A percentile compares a stretch with the other conserved stretches of the same genome.
Conservation (phyloP, 768 basidiomycete species). For the Xerocomellus amylosporus region DNA sequence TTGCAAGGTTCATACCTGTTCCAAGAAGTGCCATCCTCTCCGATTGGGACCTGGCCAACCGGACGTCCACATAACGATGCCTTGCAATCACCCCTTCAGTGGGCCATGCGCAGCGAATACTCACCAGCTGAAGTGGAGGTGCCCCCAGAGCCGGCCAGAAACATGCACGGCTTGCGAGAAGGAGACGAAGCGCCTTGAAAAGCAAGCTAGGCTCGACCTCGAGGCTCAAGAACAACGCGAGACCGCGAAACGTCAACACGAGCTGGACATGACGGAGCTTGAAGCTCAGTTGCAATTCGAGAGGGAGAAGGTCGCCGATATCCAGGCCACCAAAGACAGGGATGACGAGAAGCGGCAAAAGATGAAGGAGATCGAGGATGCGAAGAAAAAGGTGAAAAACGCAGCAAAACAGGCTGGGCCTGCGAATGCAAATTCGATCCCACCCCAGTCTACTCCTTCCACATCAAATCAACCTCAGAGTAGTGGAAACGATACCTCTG, state of each 20-base stretch:
- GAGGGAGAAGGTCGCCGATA: constrained; percentile 5
- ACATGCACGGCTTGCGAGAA: constrained; percentile 49
- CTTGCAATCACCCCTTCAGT: constrained; percentile 40
- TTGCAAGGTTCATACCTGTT: constrained; percentile 54
- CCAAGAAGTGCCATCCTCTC: constrained; percentile 58
- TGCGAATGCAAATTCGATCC: not conserved
- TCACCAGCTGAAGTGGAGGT: constrained; percentile 46
- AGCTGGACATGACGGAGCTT: constrained; percentile 8
- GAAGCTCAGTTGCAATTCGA: constrained; percentile 12
- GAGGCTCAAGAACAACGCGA: constrained; percentile 45
- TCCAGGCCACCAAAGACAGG: constrained; percentile 14
- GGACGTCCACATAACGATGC: constrained; percentile 30
- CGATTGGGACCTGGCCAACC: constrained; percentile 47
- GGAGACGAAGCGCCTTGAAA: constrained; percentile 38
- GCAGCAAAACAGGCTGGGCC: constrained; percentile 4
- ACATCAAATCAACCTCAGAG: constrained; percentile 1
- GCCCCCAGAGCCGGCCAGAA: constrained; percentile 36
- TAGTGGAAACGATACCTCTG: not conserved
- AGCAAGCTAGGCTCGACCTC: constrained; percentile 40
- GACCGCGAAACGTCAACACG: constrained; percentile 43
- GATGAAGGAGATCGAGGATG: constrained; percentile 11
- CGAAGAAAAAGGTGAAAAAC: constrained; percentile 4
- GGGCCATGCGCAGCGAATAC: constrained; percentile 41
- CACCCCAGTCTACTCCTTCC: not conserved
- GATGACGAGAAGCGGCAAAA: constrained; percentile 8